These are phyloP conservation scores for Hanseniaspora lindneri DNA, from an alignment of 805 yeast genomes.

Conservation along the genomic window DNA sequence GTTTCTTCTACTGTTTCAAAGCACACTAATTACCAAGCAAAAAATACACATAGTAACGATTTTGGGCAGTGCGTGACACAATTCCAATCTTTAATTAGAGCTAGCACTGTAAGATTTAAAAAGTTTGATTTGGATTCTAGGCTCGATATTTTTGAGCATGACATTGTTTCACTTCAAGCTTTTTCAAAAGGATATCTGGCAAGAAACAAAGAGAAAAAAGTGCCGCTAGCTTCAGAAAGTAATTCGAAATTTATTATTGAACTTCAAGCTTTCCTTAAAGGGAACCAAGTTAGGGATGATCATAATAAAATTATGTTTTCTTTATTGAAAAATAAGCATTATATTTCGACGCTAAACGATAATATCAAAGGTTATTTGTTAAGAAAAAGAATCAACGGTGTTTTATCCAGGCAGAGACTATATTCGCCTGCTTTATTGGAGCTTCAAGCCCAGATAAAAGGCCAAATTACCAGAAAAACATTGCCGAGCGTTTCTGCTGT, in stretches of 20 bases:
- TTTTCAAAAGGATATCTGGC: constrained; percentile 39
- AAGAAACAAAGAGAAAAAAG: constrained; percentile 18
- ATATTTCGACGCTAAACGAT: constrained; percentile 38
- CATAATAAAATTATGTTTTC: background rate
- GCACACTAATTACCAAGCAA: background rate
- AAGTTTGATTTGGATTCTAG: constrained; percentile 53
- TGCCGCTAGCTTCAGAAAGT: background rate
- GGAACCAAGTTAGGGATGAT: constrained; percentile 29
- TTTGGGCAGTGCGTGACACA: constrained; percentile 29
- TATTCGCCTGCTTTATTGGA: constrained; percentile 12
- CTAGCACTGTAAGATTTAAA: constrained; percentile 52
- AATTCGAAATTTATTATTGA: background rate
- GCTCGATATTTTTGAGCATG: constrained; percentile 44
- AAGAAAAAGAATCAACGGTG: constrained; percentile 20
- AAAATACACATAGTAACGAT: background rate
- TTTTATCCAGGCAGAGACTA: constrained; percentile 5
- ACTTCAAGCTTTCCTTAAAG: constrained; percentile 43
- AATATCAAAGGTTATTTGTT: constrained; percentile 36
- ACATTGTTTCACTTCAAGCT: constrained; percentile 39
- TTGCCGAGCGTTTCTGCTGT: constrained; percentile 11
- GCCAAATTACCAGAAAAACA: constrained; percentile 20
- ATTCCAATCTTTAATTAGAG: constrained; percentile 61
- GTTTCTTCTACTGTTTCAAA: background rate
- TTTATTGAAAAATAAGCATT: background rate
- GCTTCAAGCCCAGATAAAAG: constrained; percentile 33